Conservation (phyloP, 2,329 filamentous ascomycete species). For the Didymella sp. region DNA sequence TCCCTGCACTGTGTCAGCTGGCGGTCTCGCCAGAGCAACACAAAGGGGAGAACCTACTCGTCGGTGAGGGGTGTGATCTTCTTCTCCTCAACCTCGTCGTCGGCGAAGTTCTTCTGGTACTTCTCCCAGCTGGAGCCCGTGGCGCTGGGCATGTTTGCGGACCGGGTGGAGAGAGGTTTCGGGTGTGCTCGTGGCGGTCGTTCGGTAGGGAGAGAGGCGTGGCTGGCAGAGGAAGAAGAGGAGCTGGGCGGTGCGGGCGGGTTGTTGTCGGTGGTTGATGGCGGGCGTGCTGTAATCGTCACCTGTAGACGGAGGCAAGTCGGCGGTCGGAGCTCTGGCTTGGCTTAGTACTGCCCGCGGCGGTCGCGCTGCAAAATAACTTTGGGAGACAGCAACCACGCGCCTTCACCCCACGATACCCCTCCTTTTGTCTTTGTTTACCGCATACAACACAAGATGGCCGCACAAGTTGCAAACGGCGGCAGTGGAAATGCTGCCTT, state of each 20-base stretch:
- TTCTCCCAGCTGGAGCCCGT: slow-evolving; percentile 97
- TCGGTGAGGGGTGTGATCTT: slow-evolving; percentile 97
- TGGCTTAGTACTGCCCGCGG: slow-evolving; percentile 25
- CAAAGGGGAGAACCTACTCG: slow-evolving; percentile 72
- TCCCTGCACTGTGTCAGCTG: slow-evolving; percentile 68
- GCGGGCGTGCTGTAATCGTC: no score
- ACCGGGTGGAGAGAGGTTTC: slow-evolving; percentile 12
- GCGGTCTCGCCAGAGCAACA: not conserved
- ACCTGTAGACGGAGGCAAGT: slow-evolving; percentile 29
- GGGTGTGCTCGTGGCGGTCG: slow-evolving; percentile 6
- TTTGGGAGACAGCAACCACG: slow-evolving; percentile 36
- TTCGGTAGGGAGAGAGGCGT: not conserved
- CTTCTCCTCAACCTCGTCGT: slow-evolving; percentile 98
- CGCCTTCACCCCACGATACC: slow-evolving; percentile 32
- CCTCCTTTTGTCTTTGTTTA: slow-evolving; percentile 27
- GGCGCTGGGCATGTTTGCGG: slow-evolving; percentile 80
- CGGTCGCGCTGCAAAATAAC: slow-evolving; percentile 30
- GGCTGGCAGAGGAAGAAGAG: not conserved
- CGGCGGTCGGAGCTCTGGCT: slow-evolving; percentile 31
- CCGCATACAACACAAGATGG: slow-evolving; percentile 38
- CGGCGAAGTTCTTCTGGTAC: slow-evolving; percentile 95
- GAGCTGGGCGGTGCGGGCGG: not conserved
- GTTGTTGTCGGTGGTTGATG: slow-evolving; percentile 16
- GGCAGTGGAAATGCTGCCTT: slow-evolving; percentile 68
- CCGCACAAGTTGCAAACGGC: slow-evolving; percentile 41